Evolutionary conservation across 179 eudicot genomes (phyloP).

Genomic region (Silene noctiflora): DNA sequence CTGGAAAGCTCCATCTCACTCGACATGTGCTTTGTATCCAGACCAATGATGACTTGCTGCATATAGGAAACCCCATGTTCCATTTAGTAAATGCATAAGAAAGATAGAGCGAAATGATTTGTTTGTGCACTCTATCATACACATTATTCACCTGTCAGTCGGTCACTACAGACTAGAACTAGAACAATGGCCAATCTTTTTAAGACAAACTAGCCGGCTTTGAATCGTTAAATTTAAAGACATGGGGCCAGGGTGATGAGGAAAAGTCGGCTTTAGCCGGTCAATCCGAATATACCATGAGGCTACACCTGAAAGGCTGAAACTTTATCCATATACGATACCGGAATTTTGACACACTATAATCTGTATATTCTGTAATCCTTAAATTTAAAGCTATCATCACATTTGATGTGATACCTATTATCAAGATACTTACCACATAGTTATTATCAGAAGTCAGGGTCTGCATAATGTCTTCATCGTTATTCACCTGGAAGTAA

Average conservation of each 20-base stretch:
- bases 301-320: no score
- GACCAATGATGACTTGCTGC: slow-evolving; percentile 95
- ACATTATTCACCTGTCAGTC: background rate
- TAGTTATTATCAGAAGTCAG: slow-evolving; percentile 69
- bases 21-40: slow-evolving; percentile 72
- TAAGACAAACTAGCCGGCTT: background rate
- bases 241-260: background rate
- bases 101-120: background rate
- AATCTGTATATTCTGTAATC: background rate
- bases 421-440: slow-evolving; percentile 54
- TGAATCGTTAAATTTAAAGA: background rate
- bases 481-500: slow-evolving; percentile 84
- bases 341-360: background rate
- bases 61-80: slow-evolving; percentile 22
- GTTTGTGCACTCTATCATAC: slow-evolving; percentile 5
- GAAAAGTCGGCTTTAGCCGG: no score
- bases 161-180: background rate
- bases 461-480: slow-evolving; percentile 73
- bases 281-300: no score
- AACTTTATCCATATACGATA: background rate
- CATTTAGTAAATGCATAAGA: slow-evolving; percentile 8
- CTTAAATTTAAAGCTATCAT: background rate
- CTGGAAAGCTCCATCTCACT: slow-evolving; percentile 66
- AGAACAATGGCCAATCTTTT: background rate
- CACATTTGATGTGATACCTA: background rate